phyloP scores from a whole-genome alignment of 306 rosid species.

The Senna tora region DNA sequence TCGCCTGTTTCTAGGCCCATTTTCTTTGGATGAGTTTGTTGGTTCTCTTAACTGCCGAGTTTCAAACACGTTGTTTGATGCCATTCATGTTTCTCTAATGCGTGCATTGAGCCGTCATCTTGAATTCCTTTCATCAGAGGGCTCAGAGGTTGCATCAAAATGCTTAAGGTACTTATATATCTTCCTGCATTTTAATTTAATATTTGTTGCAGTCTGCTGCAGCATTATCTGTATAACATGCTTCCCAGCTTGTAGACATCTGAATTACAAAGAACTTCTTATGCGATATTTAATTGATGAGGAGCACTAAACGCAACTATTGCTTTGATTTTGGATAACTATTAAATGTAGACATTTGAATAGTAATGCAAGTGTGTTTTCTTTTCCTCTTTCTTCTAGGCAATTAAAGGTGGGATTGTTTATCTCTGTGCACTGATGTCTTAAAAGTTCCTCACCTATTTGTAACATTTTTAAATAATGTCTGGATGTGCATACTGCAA shows the following conservation, averaged over 20 bases:
- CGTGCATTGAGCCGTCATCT: conserved; percentile 69
- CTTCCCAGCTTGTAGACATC: not conserved
- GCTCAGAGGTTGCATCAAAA: conserved; percentile 68
- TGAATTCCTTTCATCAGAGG: conserved; percentile 67
- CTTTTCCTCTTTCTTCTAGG: too few relatives aligned
- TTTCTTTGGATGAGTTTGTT: conserved; percentile 87
- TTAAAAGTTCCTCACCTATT: too few relatives aligned
- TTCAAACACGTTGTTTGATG: conserved; percentile 67
- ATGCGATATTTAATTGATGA: not conserved
- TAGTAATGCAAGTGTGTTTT: not conserved
- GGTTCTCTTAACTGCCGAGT: conserved; percentile 72
- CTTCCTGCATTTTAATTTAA: conserved; percentile 6
- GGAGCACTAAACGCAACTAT: not conserved
- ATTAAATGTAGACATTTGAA: not conserved
- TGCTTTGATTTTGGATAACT: conserved; percentile 15
- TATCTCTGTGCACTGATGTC: not conserved
- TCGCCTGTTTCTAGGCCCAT: conserved; percentile 68
- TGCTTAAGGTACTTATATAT: conserved; percentile 66
- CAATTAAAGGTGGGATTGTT: not conserved
- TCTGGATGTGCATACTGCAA: too few relatives aligned
- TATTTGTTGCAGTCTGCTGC: not conserved
- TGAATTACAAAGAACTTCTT: not conserved
- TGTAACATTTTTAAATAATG: not conserved
- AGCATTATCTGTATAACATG: conserved; percentile 10
- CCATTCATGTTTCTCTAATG: conserved; percentile 80